Conservation (phyloP, 2,329 filamentous ascomycete species). For the Scorias spongiosa region DNA sequence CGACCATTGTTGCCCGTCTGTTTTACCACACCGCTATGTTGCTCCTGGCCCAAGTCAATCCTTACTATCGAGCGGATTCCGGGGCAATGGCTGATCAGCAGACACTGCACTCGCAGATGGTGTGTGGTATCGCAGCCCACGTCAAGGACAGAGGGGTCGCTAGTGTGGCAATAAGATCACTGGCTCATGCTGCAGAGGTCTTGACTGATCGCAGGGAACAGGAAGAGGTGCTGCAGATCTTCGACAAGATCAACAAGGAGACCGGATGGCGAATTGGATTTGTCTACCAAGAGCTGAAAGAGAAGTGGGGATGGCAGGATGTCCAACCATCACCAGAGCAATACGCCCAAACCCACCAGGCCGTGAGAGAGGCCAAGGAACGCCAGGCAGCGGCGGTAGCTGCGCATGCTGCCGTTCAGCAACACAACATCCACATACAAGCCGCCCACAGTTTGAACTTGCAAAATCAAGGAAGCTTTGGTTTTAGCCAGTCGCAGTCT, state of each 20-base stretch:
- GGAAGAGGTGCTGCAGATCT: constrained; percentile 62
- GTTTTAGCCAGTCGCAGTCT: constrained; percentile 8
- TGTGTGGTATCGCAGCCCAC: constrained; percentile 81
- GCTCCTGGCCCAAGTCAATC: constrained; percentile 66
- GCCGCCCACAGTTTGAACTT: constrained; percentile 15
- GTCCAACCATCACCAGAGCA: constrained; percentile 22
- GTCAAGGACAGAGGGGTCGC: constrained; percentile 66
- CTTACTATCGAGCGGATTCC: constrained; percentile 41
- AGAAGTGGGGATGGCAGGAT: constrained; percentile 61
- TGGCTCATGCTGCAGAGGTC: constrained; percentile 62
- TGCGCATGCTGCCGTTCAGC: constrained; percentile 8
- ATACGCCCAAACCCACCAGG: constrained; percentile 21
- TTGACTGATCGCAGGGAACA: constrained; percentile 57
- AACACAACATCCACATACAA: constrained; percentile 11
- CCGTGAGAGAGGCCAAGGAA: constrained; percentile 10
- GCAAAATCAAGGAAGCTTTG: constrained; percentile 13
- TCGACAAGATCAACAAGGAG: constrained; percentile 58
- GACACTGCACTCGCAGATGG: constrained; percentile 61
- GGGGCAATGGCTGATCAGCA: constrained; percentile 57
- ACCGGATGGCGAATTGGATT: constrained; percentile 66
- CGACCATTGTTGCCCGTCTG: constrained; percentile 65
- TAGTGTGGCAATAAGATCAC: constrained; percentile 61
- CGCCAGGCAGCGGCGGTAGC: constrained; percentile 8
- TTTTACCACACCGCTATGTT: constrained; percentile 84
- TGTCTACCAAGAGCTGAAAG: constrained; percentile 57